Evolutionary conservation across 371 early-diverging fungal species (phyloP).

Genomic region (Nosema muscidifuracis): DNA sequence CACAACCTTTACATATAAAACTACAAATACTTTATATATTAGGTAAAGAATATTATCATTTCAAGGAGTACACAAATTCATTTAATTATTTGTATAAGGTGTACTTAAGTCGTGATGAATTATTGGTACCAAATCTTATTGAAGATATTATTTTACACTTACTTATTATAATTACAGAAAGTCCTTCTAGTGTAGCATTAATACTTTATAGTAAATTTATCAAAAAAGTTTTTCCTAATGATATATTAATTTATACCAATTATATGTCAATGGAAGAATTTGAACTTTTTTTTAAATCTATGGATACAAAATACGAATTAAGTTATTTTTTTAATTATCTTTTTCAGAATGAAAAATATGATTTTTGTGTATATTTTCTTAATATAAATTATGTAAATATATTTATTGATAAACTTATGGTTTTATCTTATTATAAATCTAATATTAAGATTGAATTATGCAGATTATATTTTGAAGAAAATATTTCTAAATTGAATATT

Average conservation of each 20-base stretch:
- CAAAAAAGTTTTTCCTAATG: too few relatives aligned
- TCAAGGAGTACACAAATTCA: not conserved
- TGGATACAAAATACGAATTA: not conserved
- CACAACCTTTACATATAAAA: not conserved
- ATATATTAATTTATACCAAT: too few relatives aligned
- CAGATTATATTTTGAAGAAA: not conserved
- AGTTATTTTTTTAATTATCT: not conserved
- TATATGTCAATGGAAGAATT: too few relatives aligned
- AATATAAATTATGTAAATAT: not conserved
- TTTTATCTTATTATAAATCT: not conserved
- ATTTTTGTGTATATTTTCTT: not conserved
- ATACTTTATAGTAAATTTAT: not conserved
- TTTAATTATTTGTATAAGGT: not conserved
- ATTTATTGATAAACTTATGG: not conserved
- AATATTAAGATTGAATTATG: not conserved
- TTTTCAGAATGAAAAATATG: not conserved
- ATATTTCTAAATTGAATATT: too few relatives aligned
- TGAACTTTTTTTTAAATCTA: not conserved
- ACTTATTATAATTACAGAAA: not conserved
- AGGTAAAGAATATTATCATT: conserved; percentile 2
- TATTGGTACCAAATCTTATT: not conserved
- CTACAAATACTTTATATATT: not conserved
- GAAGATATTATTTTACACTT: not conserved
- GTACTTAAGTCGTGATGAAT: not conserved
- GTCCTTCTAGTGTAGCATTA: not conserved